Percentiles rank a stretch among this genome's conserved stretches.
Evolutionary conservation across 768 basidiomycete genomes (phyloP).

Genomic region (Lyophyllum atratum): DNA sequence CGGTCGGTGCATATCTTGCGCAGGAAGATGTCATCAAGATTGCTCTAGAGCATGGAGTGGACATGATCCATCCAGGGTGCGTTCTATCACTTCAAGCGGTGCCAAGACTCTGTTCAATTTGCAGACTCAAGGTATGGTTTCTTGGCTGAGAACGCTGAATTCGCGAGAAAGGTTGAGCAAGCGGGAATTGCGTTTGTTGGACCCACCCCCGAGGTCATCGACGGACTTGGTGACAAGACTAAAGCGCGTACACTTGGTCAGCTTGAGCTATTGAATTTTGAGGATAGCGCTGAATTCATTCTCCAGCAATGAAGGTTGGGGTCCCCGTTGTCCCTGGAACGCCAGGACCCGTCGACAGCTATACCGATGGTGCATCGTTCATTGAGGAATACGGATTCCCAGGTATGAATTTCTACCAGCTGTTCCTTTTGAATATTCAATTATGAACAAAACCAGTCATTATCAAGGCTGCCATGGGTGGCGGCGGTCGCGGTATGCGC

Average conservation of each 20-base stretch:
- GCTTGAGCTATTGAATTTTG: slow-evolving; percentile 14
- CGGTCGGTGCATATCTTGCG: slow-evolving; percentile 95
- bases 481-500: slow-evolving; percentile 98
- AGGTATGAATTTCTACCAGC: slow-evolving; percentile 40
- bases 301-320: slow-evolving; percentile 78
- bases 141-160: slow-evolving; percentile 94
- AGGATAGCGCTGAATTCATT: slow-evolving; percentile 2
- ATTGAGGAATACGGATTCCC: slow-evolving; percentile 97
- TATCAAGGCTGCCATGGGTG: slow-evolving; percentile 99
- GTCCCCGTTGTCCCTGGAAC: slow-evolving; percentile 99
- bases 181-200: slow-evolving; percentile 98
- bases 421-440: slow-evolving; percentile 3
- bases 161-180: slow-evolving; percentile 97
- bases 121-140: slow-evolving; percentile 79
- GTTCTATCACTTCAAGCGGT: slow-evolving; percentile 17
- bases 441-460: slow-evolving; percentile 60
- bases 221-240: slow-evolving; percentile 97
- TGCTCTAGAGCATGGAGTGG: slow-evolving; percentile 97
- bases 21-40: slow-evolving; percentile 97
- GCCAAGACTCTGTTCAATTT: neutral
- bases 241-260: slow-evolving; percentile 89
- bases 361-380: slow-evolving; percentile 81
- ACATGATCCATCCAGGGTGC: slow-evolving; percentile 99
- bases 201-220: slow-evolving; percentile 94
- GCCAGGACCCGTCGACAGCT: slow-evolving; percentile 85